phyloP scores from a whole-genome alignment of 2,329 filamentous ascomycete species.

The Pseudodiploospora longispora region DNA sequence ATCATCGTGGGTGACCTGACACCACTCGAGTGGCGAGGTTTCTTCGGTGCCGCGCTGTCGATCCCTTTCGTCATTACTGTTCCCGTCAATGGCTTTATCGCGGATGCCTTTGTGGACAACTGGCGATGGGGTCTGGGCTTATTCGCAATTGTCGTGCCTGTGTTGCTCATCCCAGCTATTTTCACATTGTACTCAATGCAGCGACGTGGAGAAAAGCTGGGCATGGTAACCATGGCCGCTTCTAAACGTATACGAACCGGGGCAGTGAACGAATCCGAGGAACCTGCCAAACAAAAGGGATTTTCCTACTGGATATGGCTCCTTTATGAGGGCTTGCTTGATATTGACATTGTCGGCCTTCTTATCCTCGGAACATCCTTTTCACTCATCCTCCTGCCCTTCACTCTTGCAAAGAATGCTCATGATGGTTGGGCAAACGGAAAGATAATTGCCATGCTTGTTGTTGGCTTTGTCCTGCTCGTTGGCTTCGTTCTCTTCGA shows the following conservation, averaged over 20 bases:
- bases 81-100: constrained; percentile 28
- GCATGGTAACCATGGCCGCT: constrained; percentile 27
- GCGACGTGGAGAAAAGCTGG: constrained; percentile 44
- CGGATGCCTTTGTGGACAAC: constrained; percentile 21
- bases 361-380: constrained; percentile 43
- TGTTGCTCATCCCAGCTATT: constrained; percentile 45
- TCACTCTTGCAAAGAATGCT: constrained; percentile 45
- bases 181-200: constrained; percentile 45
- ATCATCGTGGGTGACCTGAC: constrained; percentile 60
- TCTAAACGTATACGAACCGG: constrained; percentile 29
- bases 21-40: constrained; percentile 26
- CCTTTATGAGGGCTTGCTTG: constrained; percentile 24
- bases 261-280: constrained; percentile 41
- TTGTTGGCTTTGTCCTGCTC: constrained; percentile 52
- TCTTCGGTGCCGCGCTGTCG: constrained; percentile 31
- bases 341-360: constrained; percentile 18
- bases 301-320: constrained; percentile 25
- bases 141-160: constrained; percentile 52
- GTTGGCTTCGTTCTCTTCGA: constrained; percentile 50
- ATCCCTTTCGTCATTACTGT: constrained; percentile 39
- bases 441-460: constrained; percentile 52
- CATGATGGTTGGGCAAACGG: constrained; percentile 42
- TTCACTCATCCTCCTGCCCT: constrained; percentile 58
- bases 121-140: constrained; percentile 43
- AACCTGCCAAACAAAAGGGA: constrained; percentile 29